phyloP scores from a whole-genome alignment of 129 eudicot genomes.

The Solidago caesia region DNA sequence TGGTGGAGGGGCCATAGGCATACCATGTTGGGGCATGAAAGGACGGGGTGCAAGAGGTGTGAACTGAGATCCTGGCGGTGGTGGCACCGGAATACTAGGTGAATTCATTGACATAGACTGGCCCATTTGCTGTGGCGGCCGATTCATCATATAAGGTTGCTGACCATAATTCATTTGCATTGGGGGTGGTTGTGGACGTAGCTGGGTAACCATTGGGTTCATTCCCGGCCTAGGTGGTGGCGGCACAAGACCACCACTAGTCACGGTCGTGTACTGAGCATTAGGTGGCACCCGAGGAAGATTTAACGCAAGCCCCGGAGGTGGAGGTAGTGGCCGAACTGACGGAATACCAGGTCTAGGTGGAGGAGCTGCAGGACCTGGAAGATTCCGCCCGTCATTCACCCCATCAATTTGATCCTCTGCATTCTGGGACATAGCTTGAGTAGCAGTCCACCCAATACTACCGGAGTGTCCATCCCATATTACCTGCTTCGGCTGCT shows the following conservation, averaged over 20 bases:
- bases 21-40: conserved; percentile 58
- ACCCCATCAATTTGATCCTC: conserved; percentile 58
- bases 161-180: conserved; percentile 69
- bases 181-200: conserved; percentile 73
- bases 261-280: conserved; percentile 51
- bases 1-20: conserved; percentile 56
- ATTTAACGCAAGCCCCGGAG: conserved; percentile 70
- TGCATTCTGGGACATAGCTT: conserved; percentile 79
- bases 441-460: conserved; percentile 87
- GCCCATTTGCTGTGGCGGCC: conserved; percentile 60
- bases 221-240: conserved; percentile 62
- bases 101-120: conserved; percentile 47
- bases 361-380: conserved; percentile 82
- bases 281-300: conserved; percentile 65
- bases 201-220: conserved; percentile 45
- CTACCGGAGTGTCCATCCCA: conserved; percentile 98
- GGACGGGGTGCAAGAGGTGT: conserved; percentile 63
- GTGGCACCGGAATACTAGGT: conserved; percentile 61
- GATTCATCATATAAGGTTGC: conserved; percentile 68
- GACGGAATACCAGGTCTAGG: conserved; percentile 68
- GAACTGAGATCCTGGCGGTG: conserved; percentile 85
- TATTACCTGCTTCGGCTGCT: conserved; percentile 87
- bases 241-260: conserved; percentile 46
- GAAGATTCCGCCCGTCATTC: conserved; percentile 52
- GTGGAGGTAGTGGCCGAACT: conserved; percentile 78